Base-by-base conservation (phyloP, 805 yeast genomes). In the Yarrowia porcina region DNA sequence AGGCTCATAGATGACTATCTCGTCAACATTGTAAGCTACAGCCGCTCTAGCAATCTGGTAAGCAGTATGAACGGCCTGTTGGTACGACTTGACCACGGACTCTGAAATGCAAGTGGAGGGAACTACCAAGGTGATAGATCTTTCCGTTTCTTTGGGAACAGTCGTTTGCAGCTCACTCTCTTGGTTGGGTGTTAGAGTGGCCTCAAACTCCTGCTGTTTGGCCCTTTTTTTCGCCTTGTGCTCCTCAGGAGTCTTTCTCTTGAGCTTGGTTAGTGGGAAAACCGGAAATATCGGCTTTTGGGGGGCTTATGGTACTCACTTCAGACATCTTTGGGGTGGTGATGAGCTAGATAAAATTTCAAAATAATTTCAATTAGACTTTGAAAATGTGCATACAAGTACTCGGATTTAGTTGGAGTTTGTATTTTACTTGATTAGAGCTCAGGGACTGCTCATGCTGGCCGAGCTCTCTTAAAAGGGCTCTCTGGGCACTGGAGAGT, bases 401-500 rank as follows among this genome's bases (percentile, higher is more conserved):
- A 17, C 3, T 9, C 20, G 42, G 25, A 25, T 3, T 9, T 38
- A 38, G 23, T 20, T 38, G 21, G 8, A 3, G 3, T 2, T 13
- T 32, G 12, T 3, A 3, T 12, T 32, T 32, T 32, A 32, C 15
- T 32, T 32, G 17, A 7, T 32, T 4, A 32, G n/a, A 2, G 63
- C 72, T 13, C 72, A 98, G 69, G 99, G 97, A 1, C 80, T 94
- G 64, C 76, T 94, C 66, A 90, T 94, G 96, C 83, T 94, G 68
- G 99, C 99, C 0, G 98, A 94, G 74, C 82, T 94, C 69, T 90
- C 97, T 3, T 89, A 96, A 1, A 88, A 90, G 75, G 99, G 99
- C 11, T 86, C 97, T 0, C 79, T 94, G 65, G 99, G 99, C 0
- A 83, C 85, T 65, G 98, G 98, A 54, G 92, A 87, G 68, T 94